These are phyloP conservation scores for Beauveria varroae DNA, from an alignment of 2,329 filamentous ascomycete species.

Conservation along the genomic window DNA sequence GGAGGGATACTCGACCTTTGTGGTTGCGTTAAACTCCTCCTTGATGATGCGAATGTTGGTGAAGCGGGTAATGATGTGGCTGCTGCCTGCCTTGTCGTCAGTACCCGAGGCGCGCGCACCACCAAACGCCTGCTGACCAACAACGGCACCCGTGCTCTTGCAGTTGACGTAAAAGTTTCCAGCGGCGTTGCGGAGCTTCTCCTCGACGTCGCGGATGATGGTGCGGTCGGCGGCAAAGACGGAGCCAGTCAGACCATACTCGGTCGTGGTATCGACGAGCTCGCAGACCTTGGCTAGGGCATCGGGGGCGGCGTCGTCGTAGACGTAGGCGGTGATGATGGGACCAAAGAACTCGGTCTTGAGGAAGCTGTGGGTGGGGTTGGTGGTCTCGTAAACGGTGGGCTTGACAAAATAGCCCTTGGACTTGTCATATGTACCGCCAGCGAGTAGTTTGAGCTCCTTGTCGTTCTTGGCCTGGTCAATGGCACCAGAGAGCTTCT, in stretches of 20 bases:
- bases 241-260: constrained; percentile 72
- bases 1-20: constrained; percentile 61
- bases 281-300: constrained; percentile 54
- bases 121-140: constrained; percentile 66
- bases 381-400: constrained; percentile 69
- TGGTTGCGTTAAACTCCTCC: constrained; percentile 64
- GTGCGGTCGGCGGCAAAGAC: constrained; percentile 65
- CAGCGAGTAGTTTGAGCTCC: constrained; percentile 64
- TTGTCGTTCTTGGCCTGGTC: constrained; percentile 70
- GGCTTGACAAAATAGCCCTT: constrained; percentile 80
- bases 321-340: constrained; percentile 66
- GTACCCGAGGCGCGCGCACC: constrained; percentile 61
- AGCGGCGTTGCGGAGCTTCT: constrained; percentile 62
- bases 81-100: constrained; percentile 66
- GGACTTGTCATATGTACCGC: constrained; percentile 68
- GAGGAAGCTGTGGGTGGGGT: constrained; percentile 67
- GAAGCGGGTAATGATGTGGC: constrained; percentile 56
- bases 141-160: constrained; percentile 69
- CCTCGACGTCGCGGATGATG: constrained; percentile 60
- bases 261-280: constrained; percentile 62
- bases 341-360: constrained; percentile 78
- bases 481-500: constrained; percentile 70
- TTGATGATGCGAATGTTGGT: constrained; percentile 62
- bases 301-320: constrained; percentile 56
- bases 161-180: constrained; percentile 86